Evolutionary conservation across 345 rosid species (phyloP), one percentile per base, ranked within the genome.

Genomic region (Camelina hispida): DNA sequence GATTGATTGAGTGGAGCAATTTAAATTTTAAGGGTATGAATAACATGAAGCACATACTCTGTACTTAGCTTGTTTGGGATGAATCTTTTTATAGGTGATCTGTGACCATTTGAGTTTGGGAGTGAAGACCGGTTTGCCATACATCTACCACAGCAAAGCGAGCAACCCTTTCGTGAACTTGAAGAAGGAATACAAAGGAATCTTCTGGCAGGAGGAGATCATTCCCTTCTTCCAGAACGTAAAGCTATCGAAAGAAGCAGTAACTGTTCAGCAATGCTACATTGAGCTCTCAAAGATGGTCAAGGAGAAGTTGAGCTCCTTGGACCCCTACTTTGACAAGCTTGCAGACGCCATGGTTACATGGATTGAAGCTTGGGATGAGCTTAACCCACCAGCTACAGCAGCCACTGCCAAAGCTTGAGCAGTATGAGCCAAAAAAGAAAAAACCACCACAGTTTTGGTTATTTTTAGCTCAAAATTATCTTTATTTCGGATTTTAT

Each of bases 281-380:
- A 58, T 89, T 52, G 98, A 90, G 69, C 86, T 93, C 25, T 79
- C 98, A 0, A 90, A 89, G 81, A 80, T 76, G 78, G 96, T 89
- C 37, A 93, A 87, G 86, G 98, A 89, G 22, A 90, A 93, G 87
- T 88, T 93, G 9, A 34, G 82, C 64, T 78, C 87, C 70, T 77
- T 93, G 2, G 96, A 93, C 68, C 95, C 98, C 0, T 93, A 90
- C 85, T 93, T 93, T 28, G 93, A 89, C 66, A 93, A 87, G 81
- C 89, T 93, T 22, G 86, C 93, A 1, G 95, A 90, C 43, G 98
- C 96, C 75, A 93, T 93, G 98, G 87, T 90, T 38, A 87, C 93
- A 28, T 93, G 98, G 98, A 90, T 93, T 62, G 95, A 90, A 25
- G 96, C 96, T 74, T 93, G 98, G 98, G 98, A 93, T 35, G 96